Conservation (phyloP, 148 eudicot species). For the Amaranthus cruentus region DNA sequence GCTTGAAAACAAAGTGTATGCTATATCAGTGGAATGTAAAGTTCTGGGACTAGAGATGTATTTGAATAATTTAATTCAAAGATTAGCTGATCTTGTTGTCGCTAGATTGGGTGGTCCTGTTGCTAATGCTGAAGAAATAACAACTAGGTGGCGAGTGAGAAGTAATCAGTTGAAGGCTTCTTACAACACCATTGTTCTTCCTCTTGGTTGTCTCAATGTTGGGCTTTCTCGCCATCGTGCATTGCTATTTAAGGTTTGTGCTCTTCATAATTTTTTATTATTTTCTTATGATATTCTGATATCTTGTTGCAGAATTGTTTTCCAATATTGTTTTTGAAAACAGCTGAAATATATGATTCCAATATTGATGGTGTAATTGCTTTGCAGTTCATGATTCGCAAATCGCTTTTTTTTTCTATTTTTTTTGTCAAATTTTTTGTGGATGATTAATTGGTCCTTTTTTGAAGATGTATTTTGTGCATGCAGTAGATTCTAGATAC, state of each 20-base stretch:
- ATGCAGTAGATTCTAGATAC: neutral
- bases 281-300: neutral
- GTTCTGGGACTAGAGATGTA: conserved; percentile 38
- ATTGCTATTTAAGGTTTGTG: conserved; percentile 77
- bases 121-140: conserved; percentile 69
- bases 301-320: neutral
- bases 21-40: conserved; percentile 44
- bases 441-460: neutral
- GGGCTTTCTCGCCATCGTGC: conserved; percentile 97
- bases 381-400: neutral
- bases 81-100: conserved; percentile 72
- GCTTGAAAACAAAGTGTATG: conserved; percentile 69
- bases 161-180: conserved; percentile 55
- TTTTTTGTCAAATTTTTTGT: neutral
- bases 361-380: neutral
- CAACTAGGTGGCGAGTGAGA: conserved; percentile 64
- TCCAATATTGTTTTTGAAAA: neutral
- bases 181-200: conserved; percentile 61
- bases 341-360: neutral
- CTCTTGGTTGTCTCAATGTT: conserved; percentile 84
- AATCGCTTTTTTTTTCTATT: neutral
- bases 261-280: conserved; percentile 6
- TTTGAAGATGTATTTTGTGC: neutral
- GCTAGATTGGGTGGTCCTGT: conserved; percentile 91
- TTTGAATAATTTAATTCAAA: conserved; percentile 56